Evolutionary conservation across 2,329 filamentous ascomycete species (phyloP), one percentile per base, ranked within the genome.

Genomic region (Diaporthe citriasiana): DNA sequence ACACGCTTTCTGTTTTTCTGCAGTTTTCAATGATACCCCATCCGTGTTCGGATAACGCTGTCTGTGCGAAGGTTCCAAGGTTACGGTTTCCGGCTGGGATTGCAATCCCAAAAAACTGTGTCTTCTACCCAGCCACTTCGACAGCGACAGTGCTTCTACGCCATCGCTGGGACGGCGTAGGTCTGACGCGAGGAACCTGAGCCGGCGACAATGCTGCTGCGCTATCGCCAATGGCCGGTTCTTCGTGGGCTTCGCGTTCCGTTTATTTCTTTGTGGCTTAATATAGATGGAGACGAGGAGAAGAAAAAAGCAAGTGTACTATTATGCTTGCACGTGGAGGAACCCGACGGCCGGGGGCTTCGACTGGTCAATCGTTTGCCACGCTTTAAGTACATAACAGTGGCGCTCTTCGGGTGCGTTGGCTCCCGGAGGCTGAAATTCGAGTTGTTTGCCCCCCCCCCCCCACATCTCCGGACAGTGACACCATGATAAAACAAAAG

Each of bases 121-220:
- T 40, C 60, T 65, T 27, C 22, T 25, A 38, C 45, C 47, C 30
- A 53, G 66, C 66, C 74, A 68, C 71, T 84, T 88, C 86, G 86
- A 86, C 86, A 84, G 86, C 84, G 85, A 88, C 80, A 88, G 86
- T 88, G 86, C 86, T 86, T 76, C 81, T 88, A 87, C 86, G 87
- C 87, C 86, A 88, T 88, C 83, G 85, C 85, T 85, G 85, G 84
- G 86, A 87, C 85, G 86, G 86, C 82, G 86, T 85, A 83, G 87
- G 76, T 75, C 72, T 74, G 81, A 82, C 86, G 85, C 84, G 86
- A 85, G 85, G 74, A 72, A 60, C 17, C 78, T 81, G 71, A 75
- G 79, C 77, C 78, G 81, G 82, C 86, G 86, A 89, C 82, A 89
- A 88, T 89, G 87, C 87, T 84, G 68, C 74, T 84, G 83, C 87